Conservation (phyloP, 108 stramenopile genomes). For the Bacterosira constricta region DNA sequence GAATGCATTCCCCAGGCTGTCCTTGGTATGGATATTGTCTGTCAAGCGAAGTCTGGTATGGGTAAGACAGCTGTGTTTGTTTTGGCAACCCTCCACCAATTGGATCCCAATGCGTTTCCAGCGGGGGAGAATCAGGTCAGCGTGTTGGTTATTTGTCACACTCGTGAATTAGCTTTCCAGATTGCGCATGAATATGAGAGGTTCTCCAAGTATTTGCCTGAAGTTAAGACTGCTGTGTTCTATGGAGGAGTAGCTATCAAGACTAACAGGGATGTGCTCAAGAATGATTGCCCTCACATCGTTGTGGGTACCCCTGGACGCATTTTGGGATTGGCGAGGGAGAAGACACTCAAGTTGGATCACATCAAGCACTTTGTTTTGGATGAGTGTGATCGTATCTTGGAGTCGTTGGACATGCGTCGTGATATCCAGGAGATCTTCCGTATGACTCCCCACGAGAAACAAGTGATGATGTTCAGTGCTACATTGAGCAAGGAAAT, state of each 20-base stretch:
- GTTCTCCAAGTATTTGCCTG: constrained; percentile 98
- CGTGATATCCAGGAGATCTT: constrained; percentile 98
- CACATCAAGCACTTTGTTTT: constrained; percentile 99
- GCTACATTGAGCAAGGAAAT: constrained; percentile 98
- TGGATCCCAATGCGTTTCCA: constrained; percentile 70
- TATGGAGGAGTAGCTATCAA: constrained; percentile 96
- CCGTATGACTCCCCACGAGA: constrained; percentile 98
- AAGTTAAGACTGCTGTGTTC: constrained; percentile 97
- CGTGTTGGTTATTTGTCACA: constrained; percentile 97
- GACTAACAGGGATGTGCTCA: constrained; percentile 85
- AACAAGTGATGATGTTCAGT: constrained; percentile 99
- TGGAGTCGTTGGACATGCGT: constrained; percentile 98
- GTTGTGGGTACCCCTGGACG: constrained; percentile 99
- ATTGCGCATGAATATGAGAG: constrained; percentile 99
- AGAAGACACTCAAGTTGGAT: constrained; percentile 92
- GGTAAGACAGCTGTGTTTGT: constrained; percentile 99
- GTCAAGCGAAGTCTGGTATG: constrained; percentile 99
- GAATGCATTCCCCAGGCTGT: constrained; percentile 99
- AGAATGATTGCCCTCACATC: constrained; percentile 96
- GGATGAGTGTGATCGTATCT: constrained; percentile 99
- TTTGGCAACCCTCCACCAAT: constrained; percentile 96
- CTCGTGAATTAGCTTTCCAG: constrained; percentile 99
- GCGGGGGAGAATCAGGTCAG: constrained; percentile 82
- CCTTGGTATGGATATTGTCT: constrained; percentile 98
- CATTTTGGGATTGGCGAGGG: constrained; percentile 85